Conservation (phyloP, 495 filamentous ascomycete genomes). For the Lasiosphaeria hispida region DNA sequence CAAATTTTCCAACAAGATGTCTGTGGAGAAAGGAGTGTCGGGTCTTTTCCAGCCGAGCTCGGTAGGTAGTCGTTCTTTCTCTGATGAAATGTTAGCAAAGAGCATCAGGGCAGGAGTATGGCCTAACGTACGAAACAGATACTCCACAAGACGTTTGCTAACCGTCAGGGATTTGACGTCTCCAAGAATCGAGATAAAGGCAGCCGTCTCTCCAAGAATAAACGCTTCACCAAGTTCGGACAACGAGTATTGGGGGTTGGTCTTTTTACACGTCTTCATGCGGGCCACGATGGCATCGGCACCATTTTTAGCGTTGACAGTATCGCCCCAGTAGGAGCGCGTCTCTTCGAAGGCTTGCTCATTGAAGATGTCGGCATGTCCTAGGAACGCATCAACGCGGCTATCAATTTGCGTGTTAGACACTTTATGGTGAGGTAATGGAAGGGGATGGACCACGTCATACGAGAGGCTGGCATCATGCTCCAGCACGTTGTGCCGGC, state of each 20-base stretch:
- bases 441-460: constrained; percentile 9
- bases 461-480: constrained; percentile 46
- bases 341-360: constrained; percentile 42
- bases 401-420: constrained; percentile 21
- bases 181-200: constrained; percentile 46
- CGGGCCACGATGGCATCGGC: constrained; percentile 44
- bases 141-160: constrained; percentile 36
- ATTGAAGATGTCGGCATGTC: constrained; percentile 47
- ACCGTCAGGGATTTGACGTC: constrained; percentile 35
- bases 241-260: constrained; percentile 42
- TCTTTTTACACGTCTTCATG: constrained; percentile 37
- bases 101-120: too few relatives aligned
- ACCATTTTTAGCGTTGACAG: constrained; percentile 37
- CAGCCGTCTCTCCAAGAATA: constrained; percentile 43
- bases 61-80: too few relatives aligned
- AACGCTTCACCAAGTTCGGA: constrained; percentile 34
- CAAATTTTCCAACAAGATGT: too few relatives aligned
- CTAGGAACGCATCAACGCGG: constrained; percentile 42
- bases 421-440: background rate
- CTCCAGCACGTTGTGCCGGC: constrained; percentile 46
- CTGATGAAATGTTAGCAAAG: too few relatives aligned
- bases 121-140: constrained; percentile 45
- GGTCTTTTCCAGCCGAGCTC: too few relatives aligned
- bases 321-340: constrained; percentile 34
- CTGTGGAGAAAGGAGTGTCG: too few relatives aligned